Evolutionary conservation across 2,329 filamentous ascomycete species (phyloP), one percentile per base, ranked within the genome.

Genomic region (Cryphonectria japonica): DNA sequence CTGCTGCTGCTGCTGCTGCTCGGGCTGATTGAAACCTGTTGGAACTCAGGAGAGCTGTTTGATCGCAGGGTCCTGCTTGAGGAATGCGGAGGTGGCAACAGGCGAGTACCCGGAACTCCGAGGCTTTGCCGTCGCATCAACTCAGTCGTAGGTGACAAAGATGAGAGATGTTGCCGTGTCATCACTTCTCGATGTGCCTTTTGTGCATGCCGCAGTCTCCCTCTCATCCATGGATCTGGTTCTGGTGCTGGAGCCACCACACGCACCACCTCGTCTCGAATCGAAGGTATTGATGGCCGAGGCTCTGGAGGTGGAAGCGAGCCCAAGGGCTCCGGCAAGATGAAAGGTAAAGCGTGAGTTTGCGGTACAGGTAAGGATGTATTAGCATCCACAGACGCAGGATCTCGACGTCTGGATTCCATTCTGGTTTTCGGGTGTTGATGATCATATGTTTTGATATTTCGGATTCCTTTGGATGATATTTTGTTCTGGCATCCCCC

Each of bases 141-240:
- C 54, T 59, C 54, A 29, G 26, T 59, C 3, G 60, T n/a, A 13
- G 60, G 37, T 41, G 60, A n/a, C 60, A 41, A 37, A 9, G 60
- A 39, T n/a, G 60, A 34, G 37, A 43, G 9, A 32, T 19, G 14
- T 7, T 29, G 61, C 37, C 39, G 37, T 26, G 60, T 64, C 1
- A 37, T n/a, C 9, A 26, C 37, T 32, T 43, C 37, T 43, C 37
- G 61, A 3, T 11, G 9, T 43, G 39, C 61, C 14, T 6, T 29
- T 39, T 41, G 61, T 32, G 54, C 54, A 19, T 59, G 54, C 26
- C 29, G 54, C 13, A 59, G 2, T 32, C 29, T 59, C 34, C 13
- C 61, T 64, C 39, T 41, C 16, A 22, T 16, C 61, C 61, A 64
- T 13, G 61, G 61, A 26, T 64, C 61, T n/a, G 41, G 37, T 2